Evolutionary conservation across 148 eudicot genomes (phyloP).

Genomic region (Suaeda aralocaspica): DNA sequence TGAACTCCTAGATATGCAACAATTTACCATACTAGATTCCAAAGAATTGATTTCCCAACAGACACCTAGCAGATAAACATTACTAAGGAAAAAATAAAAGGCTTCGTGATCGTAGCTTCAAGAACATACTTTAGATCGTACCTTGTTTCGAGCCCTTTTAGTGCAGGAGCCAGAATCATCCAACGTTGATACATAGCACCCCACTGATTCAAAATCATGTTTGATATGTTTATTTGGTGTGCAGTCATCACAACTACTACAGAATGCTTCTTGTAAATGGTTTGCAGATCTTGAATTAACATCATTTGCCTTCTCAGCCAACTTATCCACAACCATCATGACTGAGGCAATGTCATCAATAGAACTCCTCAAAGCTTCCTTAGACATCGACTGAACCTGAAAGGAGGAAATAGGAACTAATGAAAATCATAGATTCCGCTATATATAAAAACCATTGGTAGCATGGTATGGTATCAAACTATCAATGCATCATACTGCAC

Average conservation of each 20-base stretch:
- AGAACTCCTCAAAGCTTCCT: conserved; percentile 24
- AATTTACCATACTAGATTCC: too few relatives aligned
- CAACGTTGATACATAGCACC: conserved; percentile 3
- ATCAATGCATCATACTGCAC: too few relatives aligned
- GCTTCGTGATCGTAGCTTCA: neutral
- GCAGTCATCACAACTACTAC: too few relatives aligned
- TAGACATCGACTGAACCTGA: conserved; percentile 35
- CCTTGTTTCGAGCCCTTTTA: conserved; percentile 15
- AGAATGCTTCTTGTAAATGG: too few relatives aligned
- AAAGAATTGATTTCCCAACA: neutral
- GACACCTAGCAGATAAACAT: neutral
- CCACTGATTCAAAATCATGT: conserved; percentile 7
- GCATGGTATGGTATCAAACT: too few relatives aligned
- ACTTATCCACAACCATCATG: conserved; percentile 18
- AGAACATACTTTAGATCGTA: neutral
- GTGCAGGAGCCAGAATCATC: conserved; percentile 4
- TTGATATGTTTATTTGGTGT: too few relatives aligned
- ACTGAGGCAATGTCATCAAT: conserved; percentile 26
- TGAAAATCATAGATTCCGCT: too few relatives aligned
- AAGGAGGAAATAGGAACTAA: conserved; percentile 7
- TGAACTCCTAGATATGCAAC: too few relatives aligned
- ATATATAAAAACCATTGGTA: too few relatives aligned
- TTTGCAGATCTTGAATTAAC: too few relatives aligned
- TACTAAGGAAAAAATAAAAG: neutral
- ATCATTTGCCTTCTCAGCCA: conserved; percentile 17